Base-by-base conservation (phyloP, 2,329 filamentous ascomycete species). In the Penicillium glabrum region DNA sequence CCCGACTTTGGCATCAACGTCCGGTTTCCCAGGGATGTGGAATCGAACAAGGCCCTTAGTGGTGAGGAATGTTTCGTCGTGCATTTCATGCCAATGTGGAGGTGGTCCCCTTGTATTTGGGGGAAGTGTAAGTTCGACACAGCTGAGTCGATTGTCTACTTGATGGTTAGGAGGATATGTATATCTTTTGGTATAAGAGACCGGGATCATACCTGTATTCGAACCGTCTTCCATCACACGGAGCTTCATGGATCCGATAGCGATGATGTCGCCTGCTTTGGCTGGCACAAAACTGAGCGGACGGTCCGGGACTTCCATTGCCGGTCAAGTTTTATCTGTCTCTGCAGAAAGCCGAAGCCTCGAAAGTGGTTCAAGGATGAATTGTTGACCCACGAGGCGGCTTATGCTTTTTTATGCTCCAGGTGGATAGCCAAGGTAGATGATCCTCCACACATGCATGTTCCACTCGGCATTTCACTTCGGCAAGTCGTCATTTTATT, bases 11-110 rank as follows among this genome's bases (percentile, higher is more conserved):
- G 81, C 81, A 57, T 84, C 81, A 51, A 82, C 67, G 59, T 74
- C 66, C 24, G 72, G 68, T 26, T 75, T 74, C 55, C 74, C 73
- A 0, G 79, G 77, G 13, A 76, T 75, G 61, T 82, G 79, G 69
- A 84, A 84, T 41, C 81, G 78, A 21, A 84, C 73, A 2, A 69
- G 77, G 6, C 82, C 82, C 53, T 78, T 70, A 1, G 59, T 82
- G n/a, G 83, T 75, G 44, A 83, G 77, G 71, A 85, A 85, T 8
- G 80, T 83, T 71, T 82, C 78, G 61, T 86, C 82, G 69, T 86
- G 80, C 82, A 83, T 83, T 62, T 83, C 79, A 63, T 84, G 80
- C 79, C 79, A 84, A 67, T 82, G 79, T 1, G 78, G 73, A 44
- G 78, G 78, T 1, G 81, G 80, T 1, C 80, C 81, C 1, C 73